Base-by-base conservation (phyloP, 441 rosid genomes). In the Corymbia citriodora region DNA sequence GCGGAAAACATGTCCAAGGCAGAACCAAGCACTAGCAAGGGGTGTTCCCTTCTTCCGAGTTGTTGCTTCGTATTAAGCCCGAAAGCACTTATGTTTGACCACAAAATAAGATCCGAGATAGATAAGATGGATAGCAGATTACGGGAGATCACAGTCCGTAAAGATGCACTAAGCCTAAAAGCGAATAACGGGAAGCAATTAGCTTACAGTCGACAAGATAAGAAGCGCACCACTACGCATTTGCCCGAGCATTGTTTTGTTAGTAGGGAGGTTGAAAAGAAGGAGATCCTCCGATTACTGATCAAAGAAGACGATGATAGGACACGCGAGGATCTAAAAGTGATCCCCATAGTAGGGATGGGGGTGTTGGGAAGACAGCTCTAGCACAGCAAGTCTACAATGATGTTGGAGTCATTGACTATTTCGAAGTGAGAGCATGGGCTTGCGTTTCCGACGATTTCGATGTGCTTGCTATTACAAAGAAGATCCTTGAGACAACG, bases 401-500 rank as follows among this genome's bases (percentile, higher is more conserved):
- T 23, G 85, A 74, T 40, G 6, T 3, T 0, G 11, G 16, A 74
- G 50, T 40, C 50, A 21, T 16, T 0, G 0, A 0, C 29, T 74
- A 74, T 45, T 74, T 74, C 0, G 52, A 74, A 40, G 17, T 45
- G 50, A 74, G 40, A 74, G 85, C 85, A 74, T 74, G 83, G 83
- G 15, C 16, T 19, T 74, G 83, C 1, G 83, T 74, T 11, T 74
- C 83, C 0, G 16, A 74, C 2, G 9, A 10, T 21, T 74, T 11
- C 5, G 17, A 74, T 1, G 1, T 11, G 83, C 29, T 3, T 11
- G 83, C 83, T 40, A 40, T 74, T 2, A 21, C 29, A 21, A 40
- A 74, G 6, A 21, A 16, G 3, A 40, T 74, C n/a, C 17, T 74
- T 0, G 17, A 0, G 0, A 40, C 1, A 74, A 40, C 3, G 1